phyloP scores from a whole-genome alignment of 768 basidiomycete genomes.

The Calocybe indica region DNA sequence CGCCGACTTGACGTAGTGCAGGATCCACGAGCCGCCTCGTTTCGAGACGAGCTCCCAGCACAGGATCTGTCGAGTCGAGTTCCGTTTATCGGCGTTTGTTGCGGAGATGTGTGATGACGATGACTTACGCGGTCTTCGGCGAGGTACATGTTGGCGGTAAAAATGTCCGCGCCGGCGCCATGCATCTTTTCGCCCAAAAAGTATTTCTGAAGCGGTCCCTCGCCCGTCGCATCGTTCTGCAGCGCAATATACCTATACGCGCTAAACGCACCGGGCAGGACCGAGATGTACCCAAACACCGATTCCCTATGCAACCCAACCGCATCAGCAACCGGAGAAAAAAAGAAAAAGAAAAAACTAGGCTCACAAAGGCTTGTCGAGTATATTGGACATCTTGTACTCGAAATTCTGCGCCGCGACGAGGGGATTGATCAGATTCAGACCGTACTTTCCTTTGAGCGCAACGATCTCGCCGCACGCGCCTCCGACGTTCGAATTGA shows the following conservation, averaged over 20 bases:
- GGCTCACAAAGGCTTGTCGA: constrained; percentile 78
- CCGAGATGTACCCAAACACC: constrained; percentile 92
- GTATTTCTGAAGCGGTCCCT: constrained; percentile 92
- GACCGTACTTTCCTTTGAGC: constrained; percentile 78
- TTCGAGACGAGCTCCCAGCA: constrained; percentile 99
- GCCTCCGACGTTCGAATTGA: constrained; percentile 85
- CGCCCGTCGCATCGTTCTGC: constrained; percentile 76
- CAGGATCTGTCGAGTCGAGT: constrained; percentile 49
- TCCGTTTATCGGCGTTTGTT: not conserved
- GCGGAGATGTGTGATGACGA: not conserved
- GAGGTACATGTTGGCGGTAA: constrained; percentile 95
- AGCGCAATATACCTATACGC: constrained; percentile 89
- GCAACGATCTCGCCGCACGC: constrained; percentile 97
- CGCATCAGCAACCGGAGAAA: not conserved
- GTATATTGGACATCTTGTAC: constrained; percentile 91
- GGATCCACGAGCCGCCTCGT: constrained; percentile 79
- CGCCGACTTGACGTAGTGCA: constrained; percentile 96
- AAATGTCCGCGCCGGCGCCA: constrained; percentile 82
- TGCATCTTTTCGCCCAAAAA: constrained; percentile 97
- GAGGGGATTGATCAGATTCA: constrained; percentile 76
- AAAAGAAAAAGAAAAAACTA: not conserved
- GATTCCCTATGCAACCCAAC: constrained; percentile 43
- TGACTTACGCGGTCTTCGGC: constrained; percentile 74
- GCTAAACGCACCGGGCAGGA: constrained; percentile 88
- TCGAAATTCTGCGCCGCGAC: constrained; percentile 93